Conservation (phyloP, 2,329 filamentous ascomycete species). For the Pseudocercospora eumusae region DNA sequence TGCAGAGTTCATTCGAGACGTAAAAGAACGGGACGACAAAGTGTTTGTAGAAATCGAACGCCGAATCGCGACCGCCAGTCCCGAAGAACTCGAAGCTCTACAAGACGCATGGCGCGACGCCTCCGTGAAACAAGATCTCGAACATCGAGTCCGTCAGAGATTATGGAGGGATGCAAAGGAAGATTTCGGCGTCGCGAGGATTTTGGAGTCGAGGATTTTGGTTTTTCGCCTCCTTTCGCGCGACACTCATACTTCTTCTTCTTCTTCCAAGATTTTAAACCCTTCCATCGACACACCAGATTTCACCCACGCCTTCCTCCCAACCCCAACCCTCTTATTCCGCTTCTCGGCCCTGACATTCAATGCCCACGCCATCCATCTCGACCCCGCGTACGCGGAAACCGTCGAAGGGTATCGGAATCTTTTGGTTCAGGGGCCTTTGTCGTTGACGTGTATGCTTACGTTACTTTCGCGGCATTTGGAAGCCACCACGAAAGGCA, state of each 20-base stretch:
- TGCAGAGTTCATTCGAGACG: constrained; percentile 52
- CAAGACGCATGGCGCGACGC: constrained; percentile 44
- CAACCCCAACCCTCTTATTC: constrained; percentile 74
- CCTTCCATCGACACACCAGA: too few species aligned
- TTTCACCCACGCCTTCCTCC: constrained; percentile 62
- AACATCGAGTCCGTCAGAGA: constrained; percentile 44
- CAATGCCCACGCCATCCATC: constrained; percentile 90
- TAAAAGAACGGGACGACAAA: constrained; percentile 54
- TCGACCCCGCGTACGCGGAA: constrained; percentile 69
- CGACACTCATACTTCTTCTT: too few species aligned
- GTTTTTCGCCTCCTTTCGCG: too few species aligned
- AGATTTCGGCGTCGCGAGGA: constrained; percentile 45
- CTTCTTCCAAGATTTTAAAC: constrained; percentile 45
- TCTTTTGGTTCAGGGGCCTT: constrained; percentile 82
- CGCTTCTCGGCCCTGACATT: constrained; percentile 88
- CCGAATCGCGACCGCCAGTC: constrained; percentile 44
- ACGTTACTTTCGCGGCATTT: constrained; percentile 63
- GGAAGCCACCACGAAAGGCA: constrained; percentile 34
- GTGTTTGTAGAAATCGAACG: constrained; percentile 64
- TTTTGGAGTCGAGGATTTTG: too few species aligned
- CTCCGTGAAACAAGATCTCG: constrained; percentile 33
- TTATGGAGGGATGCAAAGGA: constrained; percentile 49
- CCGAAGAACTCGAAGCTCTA: constrained; percentile 38
- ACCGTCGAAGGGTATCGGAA: constrained; percentile 73
- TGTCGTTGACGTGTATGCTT: constrained; percentile 76